Conservation (phyloP, 2,329 filamentous ascomycete genomes). For the Botrytis fragariae region DNA sequence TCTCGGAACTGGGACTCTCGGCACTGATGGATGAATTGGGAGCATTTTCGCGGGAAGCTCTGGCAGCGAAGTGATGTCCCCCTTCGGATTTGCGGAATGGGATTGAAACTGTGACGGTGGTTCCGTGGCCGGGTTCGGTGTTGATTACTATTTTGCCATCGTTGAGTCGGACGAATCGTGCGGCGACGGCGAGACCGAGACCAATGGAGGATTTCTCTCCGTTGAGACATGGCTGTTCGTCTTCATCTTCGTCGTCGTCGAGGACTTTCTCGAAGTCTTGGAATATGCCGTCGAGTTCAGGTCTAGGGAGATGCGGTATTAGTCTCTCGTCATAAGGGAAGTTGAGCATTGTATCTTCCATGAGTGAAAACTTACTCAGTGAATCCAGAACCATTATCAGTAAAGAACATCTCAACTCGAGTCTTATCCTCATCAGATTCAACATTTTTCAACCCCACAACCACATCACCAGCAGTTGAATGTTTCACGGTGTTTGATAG, state of each 20-base stretch:
- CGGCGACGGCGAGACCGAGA: slow-evolving; percentile 29
- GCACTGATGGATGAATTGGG: too few relatives aligned
- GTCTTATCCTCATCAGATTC: slow-evolving; percentile 19
- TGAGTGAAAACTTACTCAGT: slow-evolving; percentile 19
- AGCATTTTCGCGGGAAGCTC: too few relatives aligned
- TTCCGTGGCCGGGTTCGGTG: slow-evolving; percentile 25
- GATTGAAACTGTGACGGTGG: slow-evolving; percentile 29
- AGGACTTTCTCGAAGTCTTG: slow-evolving; percentile 59
- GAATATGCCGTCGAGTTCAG: slow-evolving; percentile 55
- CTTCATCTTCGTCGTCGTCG: slow-evolving; percentile 44
- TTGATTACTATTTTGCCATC: slow-evolving; percentile 30
- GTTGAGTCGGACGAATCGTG: slow-evolving; percentile 30
- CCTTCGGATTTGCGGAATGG: slow-evolving; percentile 27
- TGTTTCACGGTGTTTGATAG: slow-evolving; percentile 31
- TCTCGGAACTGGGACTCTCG: too few relatives aligned
- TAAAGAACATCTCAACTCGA: slow-evolving; percentile 28
- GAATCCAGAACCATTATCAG: slow-evolving; percentile 28
- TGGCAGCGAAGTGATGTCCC: background rate
- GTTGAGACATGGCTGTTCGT: slow-evolving; percentile 25
- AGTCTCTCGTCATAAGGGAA: slow-evolving; percentile 73
- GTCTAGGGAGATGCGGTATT: slow-evolving; percentile 65
- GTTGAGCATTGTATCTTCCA: slow-evolving; percentile 54
- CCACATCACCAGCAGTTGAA: slow-evolving; percentile 21
- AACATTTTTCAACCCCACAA: slow-evolving; percentile 23
- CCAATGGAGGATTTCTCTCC: slow-evolving; percentile 22